Percentiles rank a stretch among this genome's conserved stretches.
Evolutionary conservation across 345 rosid genomes (phyloP).

Genomic region (Xanthoceras sorbifolium): DNA sequence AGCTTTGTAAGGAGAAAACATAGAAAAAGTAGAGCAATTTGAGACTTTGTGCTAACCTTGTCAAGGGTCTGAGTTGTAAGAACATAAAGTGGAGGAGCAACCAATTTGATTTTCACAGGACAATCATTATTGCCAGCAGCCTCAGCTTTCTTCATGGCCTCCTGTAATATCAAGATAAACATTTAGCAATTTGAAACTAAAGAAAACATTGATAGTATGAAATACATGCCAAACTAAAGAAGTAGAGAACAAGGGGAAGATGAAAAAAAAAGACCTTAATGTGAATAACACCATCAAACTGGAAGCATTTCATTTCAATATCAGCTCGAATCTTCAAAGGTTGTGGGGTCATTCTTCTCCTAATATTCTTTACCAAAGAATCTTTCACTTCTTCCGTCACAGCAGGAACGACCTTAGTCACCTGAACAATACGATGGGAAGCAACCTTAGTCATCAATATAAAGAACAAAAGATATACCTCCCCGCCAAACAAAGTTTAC

Average conservation of each 20-base stretch:
- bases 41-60: constrained; percentile 58
- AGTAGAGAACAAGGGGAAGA: not conserved
- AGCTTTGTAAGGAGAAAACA: constrained; percentile 15
- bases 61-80: constrained; percentile 97
- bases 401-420: constrained; percentile 78
- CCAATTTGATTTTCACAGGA: constrained; percentile 93
- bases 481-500: constrained; percentile 36
- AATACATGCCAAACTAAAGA: not conserved
- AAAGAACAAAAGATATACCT: not conserved
- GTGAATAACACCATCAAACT: constrained; percentile 94
- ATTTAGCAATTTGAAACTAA: constrained; percentile 9
- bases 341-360: constrained; percentile 96
- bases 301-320: constrained; percentile 94
- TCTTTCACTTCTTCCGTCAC: constrained; percentile 89
- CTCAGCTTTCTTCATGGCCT: constrained; percentile 93
- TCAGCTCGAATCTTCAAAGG: constrained; percentile 94
- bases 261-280: constrained; percentile 58
- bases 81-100: constrained; percentile 96
- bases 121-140: constrained; percentile 87
- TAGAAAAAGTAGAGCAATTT: not conserved
- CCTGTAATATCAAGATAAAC: constrained; percentile 48
- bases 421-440: constrained; percentile 41
- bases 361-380: constrained; percentile 75
- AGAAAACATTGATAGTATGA: not conserved
- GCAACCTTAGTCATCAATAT: constrained; percentile 13